These are phyloP conservation scores for Marasmius tenuissimus DNA, from an alignment of 1,284 basidiomycete species.

Conservation along the genomic window DNA sequence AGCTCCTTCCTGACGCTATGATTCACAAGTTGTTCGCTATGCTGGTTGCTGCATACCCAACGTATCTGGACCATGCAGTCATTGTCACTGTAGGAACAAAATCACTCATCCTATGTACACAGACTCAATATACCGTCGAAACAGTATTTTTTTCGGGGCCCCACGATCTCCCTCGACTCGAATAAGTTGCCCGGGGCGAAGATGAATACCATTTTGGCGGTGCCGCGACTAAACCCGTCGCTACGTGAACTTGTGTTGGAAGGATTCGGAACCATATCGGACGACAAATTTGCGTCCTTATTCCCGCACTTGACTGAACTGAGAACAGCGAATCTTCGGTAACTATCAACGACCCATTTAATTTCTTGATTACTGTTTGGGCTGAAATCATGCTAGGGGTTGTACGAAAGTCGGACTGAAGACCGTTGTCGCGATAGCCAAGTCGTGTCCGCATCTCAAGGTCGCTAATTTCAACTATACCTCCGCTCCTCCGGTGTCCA, in stretches of 20 bases:
- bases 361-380: conserved; percentile 4
- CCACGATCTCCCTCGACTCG: conserved; percentile 43
- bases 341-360: conserved; percentile 13
- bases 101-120: not conserved
- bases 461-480: conserved; percentile 65
- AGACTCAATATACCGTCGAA: conserved; percentile 1
- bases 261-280: conserved; percentile 52
- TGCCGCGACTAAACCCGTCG: conserved; percentile 34
- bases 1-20: conserved; percentile 51
- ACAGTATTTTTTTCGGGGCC: conserved; percentile 63
- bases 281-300: conserved; percentile 49
- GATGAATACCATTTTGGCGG: conserved; percentile 46
- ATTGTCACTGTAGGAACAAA: conserved; percentile 49
- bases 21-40: conserved; percentile 51
- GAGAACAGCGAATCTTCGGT: conserved; percentile 55
- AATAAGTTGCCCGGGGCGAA: conserved; percentile 53
- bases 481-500: conserved; percentile 45
- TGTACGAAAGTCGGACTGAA: conserved; percentile 55
- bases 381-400: conserved; percentile 37
- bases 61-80: conserved; percentile 49
- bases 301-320: conserved; percentile 46
- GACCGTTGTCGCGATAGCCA: conserved; percentile 44
- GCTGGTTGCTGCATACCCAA: conserved; percentile 48
- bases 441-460: conserved; percentile 43
- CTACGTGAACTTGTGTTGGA: conserved; percentile 52